Percentiles rank a stretch among this genome's conserved stretches.
phyloP scores from a whole-genome alignment of 805 yeast species.

The Monosporozyma aerobia region DNA sequence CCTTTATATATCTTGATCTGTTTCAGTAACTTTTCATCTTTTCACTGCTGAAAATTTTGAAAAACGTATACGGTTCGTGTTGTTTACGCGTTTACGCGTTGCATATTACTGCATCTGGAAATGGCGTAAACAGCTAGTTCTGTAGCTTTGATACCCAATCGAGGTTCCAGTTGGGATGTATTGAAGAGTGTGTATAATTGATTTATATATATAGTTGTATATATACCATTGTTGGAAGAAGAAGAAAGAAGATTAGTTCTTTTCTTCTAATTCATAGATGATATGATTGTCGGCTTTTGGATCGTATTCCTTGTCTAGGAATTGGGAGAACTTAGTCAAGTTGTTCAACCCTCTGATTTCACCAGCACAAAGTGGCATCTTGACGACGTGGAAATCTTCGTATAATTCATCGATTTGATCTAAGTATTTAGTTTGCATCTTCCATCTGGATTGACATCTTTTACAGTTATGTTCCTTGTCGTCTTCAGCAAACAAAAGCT shows the following conservation, averaged over 20 bases:
- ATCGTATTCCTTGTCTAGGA: conserved; percentile 68
- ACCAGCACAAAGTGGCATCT: conserved; percentile 88
- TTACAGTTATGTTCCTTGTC: conserved; percentile 67
- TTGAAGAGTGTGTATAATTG: neutral
- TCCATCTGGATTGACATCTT: conserved; percentile 86
- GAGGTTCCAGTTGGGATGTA: neutral
- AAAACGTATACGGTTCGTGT: neutral
- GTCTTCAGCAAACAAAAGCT: conserved; percentile 71
- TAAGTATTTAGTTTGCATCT: conserved; percentile 90
- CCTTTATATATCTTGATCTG: neutral
- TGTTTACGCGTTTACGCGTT: conserved; percentile 2
- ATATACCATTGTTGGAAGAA: too few relatives aligned
- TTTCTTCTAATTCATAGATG: conserved; percentile 31
- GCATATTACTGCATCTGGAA: neutral
- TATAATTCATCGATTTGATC: conserved; percentile 93
- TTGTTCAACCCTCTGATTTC: conserved; percentile 92
- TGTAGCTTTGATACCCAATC: neutral
- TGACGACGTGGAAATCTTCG: conserved; percentile 93
- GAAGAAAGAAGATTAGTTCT: conserved; percentile 9
- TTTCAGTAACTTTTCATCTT: neutral
- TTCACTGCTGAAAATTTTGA: neutral
- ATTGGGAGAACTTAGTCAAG: conserved; percentile 72
- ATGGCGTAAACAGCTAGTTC: neutral
- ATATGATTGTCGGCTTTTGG: conserved; percentile 44
- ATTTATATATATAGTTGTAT: too few relatives aligned